Evolutionary conservation across 2,329 filamentous ascomycete species (phyloP).

Genomic region (Ophiognomonia clavigignenti-juglandacearum): DNA sequence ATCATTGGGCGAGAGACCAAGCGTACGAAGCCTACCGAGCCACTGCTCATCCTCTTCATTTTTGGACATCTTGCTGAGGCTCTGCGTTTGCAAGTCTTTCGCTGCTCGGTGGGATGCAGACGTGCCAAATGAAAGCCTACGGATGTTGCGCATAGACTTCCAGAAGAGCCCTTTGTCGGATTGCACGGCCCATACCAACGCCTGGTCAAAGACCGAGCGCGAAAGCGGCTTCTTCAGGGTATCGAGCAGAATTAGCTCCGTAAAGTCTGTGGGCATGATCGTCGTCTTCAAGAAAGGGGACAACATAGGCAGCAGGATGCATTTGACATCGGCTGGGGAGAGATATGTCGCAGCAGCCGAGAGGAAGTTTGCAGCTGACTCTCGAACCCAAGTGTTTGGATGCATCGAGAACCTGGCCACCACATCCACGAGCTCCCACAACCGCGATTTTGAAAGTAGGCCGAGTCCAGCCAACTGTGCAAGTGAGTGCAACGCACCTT

Average conservation of each 20-base stretch:
- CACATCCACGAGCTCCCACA: conserved; percentile 83
- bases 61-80: conserved; percentile 60
- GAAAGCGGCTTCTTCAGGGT: conserved; percentile 77
- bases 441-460: conserved; percentile 75
- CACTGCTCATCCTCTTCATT: conserved; percentile 95
- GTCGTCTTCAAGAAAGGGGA: conserved; percentile 75
- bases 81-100: conserved; percentile 50
- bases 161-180: conserved; percentile 81
- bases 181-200: conserved; percentile 79
- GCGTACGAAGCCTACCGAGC: conserved; percentile 77
- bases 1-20: conserved; percentile 77
- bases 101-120: conserved; percentile 53
- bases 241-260: conserved; percentile 72
- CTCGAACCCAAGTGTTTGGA: conserved; percentile 91
- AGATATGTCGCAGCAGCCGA: conserved; percentile 71
- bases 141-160: conserved; percentile 68
- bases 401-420: conserved; percentile 85
- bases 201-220: conserved; percentile 76
- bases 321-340: conserved; percentile 74
- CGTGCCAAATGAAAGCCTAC: conserved; percentile 59
- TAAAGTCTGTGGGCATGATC: conserved; percentile 55
- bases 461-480: conserved; percentile 85
- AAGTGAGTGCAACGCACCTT: conserved; percentile 82
- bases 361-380: conserved; percentile 81
- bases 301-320: conserved; percentile 76